Percentiles rank a stretch among this genome's conserved stretches.
Conservation (phyloP, 768 basidiomycete species). For the Agaricus bisporus region DNA sequence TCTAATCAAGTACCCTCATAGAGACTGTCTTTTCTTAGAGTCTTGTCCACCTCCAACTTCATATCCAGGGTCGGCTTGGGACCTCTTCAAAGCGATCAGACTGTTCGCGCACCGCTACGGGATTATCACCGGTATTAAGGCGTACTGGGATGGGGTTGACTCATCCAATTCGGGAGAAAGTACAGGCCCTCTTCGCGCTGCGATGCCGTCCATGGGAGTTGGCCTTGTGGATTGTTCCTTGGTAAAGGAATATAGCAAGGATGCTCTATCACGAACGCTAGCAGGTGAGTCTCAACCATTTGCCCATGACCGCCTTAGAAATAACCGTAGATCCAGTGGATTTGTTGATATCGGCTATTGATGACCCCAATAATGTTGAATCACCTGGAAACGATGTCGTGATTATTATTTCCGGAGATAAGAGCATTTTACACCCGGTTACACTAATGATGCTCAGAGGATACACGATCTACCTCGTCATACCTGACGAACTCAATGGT, state of each 20-base stretch:
- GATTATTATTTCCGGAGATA: slow-evolving; percentile 2
- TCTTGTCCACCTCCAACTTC: slow-evolving; percentile 3
- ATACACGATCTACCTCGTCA: background rate
- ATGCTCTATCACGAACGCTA: background rate
- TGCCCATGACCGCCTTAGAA: background rate
- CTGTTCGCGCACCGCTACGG: slow-evolving; percentile 3
- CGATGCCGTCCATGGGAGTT: slow-evolving; percentile 6
- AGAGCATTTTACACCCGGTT: slow-evolving; percentile 1
- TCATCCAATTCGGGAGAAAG: background rate
- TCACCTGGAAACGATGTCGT: background rate
- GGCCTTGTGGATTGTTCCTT: slow-evolving; percentile 1
- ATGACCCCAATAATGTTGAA: background rate
- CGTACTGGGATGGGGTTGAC: slow-evolving; percentile 7
- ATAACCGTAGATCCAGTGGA: background rate
- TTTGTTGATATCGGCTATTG: slow-evolving; percentile 1
- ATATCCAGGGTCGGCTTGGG: slow-evolving; percentile 7
- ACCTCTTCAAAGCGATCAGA: slow-evolving; percentile 1
- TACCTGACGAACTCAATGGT: background rate
- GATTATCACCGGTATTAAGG: slow-evolving; percentile 9
- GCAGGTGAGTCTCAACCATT: background rate
- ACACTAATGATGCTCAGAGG: slow-evolving; percentile 1
- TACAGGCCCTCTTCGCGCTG: background rate
- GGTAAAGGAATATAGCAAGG: background rate
- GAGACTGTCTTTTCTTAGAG: background rate
- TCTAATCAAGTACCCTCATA: background rate